Percentiles rank a stretch among this genome's conserved stretches.
phyloP scores from a whole-genome alignment of 371 early-diverging fungal species.

The Rhizomucor miehei region DNA sequence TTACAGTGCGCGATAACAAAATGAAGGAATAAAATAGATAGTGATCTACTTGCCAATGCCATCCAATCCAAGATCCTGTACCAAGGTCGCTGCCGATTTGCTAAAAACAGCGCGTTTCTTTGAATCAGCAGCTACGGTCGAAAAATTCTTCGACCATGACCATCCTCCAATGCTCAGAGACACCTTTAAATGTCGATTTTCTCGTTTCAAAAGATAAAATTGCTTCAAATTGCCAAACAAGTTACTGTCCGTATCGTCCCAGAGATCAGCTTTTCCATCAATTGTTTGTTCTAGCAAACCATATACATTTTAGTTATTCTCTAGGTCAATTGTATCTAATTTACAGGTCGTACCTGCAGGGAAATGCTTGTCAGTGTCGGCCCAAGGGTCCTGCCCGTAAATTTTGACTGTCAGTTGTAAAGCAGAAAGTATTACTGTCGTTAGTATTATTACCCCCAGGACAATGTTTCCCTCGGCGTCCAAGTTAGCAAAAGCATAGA shows the following conservation, averaged over 20 bases:
- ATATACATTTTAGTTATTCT: background rate
- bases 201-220: conserved; percentile 70
- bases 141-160: conserved; percentile 80
- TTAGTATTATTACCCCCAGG: conserved; percentile 56
- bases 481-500: conserved; percentile 89
- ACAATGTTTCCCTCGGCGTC: conserved; percentile 58
- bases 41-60: conserved; percentile 30
- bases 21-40: no score
- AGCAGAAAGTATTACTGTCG: background rate
- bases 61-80: conserved; percentile 54
- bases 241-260: conserved; percentile 47
- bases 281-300: conserved; percentile 12
- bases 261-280: conserved; percentile 48
- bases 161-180: conserved; percentile 86
- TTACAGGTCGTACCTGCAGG: conserved; percentile 18
- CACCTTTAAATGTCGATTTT: conserved; percentile 63
- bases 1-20: background rate
- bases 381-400: conserved; percentile 35
- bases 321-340: background rate
- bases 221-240: conserved; percentile 77
- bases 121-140: conserved; percentile 56
- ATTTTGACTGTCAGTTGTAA: background rate
- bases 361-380: conserved; percentile 40
- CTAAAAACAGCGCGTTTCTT: conserved; percentile 57
- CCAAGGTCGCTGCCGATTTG: conserved; percentile 44